Evolutionary conservation across 495 filamentous ascomycete species (phyloP), one percentile per base, ranked within the genome.

Genomic region (Talaromyces trachyspermus): DNA sequence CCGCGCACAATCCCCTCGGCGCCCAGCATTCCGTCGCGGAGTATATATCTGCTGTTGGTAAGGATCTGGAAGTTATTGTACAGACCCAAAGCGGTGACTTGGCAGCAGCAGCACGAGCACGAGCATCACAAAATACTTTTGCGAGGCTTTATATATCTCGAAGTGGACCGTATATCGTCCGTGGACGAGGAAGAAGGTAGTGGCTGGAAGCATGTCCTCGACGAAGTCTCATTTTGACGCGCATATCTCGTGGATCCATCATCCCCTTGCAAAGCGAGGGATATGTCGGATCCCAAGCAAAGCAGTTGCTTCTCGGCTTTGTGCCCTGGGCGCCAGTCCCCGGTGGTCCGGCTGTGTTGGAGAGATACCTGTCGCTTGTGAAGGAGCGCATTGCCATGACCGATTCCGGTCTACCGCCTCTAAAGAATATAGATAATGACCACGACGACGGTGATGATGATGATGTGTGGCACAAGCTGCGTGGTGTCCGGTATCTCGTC

Each of bases 271-370:
- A 62, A 0, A 79, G 75, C 9, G 84, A 88, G 54, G 84, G 84
- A 2, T 81, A 85, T 54, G 39, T 46, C 0, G 36, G 60, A 5
- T 61, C 58, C 0, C 75, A 89, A 20, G n/a, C n/a, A n/a, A 62
- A 60, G 9, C 54, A 65, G 17, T 60, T 80, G 2, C 80, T 84
- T 49, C 59, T 82, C 12, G 89, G 74, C 0, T 76, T 88, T 51
- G 71, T 95, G 2, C 83, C 86, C 0, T 95, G 86, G 85, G 88
- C 85, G n/a, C 89, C 88, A 0, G 46, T 95, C 11, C 71, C 78
- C 2, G 72, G 71, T 7, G 86, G 87, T 0, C 58, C 74, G 2
- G 58, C 54, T 18, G 63, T 59, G 1, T 46, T 77, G 37, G 61
- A 68, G 45, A 57, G 54, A 55, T 86, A 82, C 52, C 61, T 84